A percentile compares a stretch with the other conserved stretches of the same genome.
These are phyloP conservation scores for Stagonosporopsis tanaceti DNA, from an alignment of 2,329 filamentous ascomycete species.

Conservation along the genomic window DNA sequence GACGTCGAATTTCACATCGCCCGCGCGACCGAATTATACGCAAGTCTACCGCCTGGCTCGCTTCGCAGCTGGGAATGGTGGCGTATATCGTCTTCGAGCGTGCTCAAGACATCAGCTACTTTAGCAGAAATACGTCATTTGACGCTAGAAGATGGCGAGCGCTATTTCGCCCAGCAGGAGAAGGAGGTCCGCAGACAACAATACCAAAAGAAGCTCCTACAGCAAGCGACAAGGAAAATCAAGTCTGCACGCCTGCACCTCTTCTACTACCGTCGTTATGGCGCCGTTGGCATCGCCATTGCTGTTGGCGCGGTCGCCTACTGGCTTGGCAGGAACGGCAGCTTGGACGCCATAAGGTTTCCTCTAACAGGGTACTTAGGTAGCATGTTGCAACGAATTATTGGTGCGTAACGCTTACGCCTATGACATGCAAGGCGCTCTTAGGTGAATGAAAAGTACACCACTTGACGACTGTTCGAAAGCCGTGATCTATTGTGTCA, in stretches of 20 bases:
- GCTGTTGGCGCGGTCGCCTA: slow-evolving; percentile 46
- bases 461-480: background rate
- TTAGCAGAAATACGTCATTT: slow-evolving; percentile 59
- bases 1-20: slow-evolving; percentile 80
- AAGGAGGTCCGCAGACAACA: slow-evolving; percentile 75
- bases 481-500: too few relatives aligned
- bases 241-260: slow-evolving; percentile 52
- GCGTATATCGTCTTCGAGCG: slow-evolving; percentile 76
- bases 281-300: slow-evolving; percentile 63
- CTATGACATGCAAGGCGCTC: background rate
- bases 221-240: slow-evolving; percentile 57
- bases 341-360: slow-evolving; percentile 15
- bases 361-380: slow-evolving; percentile 27
- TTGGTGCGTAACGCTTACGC: background rate
- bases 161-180: slow-evolving; percentile 74
- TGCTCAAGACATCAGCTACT: slow-evolving; percentile 80
- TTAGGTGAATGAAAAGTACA: background rate
- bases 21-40: slow-evolving; percentile 70
- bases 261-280: slow-evolving; percentile 72
- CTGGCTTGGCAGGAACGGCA: slow-evolving; percentile 42
- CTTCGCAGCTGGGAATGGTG: slow-evolving; percentile 73
- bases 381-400: slow-evolving; percentile 26
- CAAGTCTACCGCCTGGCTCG: slow-evolving; percentile 72
- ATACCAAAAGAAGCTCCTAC: slow-evolving; percentile 45
- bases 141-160: slow-evolving; percentile 70